Conservation (phyloP, 345 rosid genomes). For the Melaleuca alternifolia region DNA sequence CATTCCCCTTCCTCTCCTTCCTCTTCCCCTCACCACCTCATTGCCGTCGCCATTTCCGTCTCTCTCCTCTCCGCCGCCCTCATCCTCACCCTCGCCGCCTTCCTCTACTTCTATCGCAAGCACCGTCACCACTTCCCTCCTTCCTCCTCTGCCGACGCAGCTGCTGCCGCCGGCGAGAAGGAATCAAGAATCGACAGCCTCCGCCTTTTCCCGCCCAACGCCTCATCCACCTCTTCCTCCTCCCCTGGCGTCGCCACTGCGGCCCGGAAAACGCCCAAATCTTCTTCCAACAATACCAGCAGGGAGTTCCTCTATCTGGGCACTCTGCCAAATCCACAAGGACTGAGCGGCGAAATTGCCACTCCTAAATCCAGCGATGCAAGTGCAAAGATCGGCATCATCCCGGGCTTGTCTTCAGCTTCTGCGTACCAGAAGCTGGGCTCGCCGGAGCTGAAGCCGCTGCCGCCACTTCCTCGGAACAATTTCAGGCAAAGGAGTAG, state of each 20-base stretch:
- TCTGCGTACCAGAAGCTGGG: conserved; percentile 46
- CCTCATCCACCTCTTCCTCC: conserved; percentile 46
- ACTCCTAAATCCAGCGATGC: conserved; percentile 16
- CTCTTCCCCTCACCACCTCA: conserved; percentile 17
- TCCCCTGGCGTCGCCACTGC: conserved; percentile 3
- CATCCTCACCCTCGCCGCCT: conserved; percentile 26
- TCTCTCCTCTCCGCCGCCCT: conserved; percentile 46
- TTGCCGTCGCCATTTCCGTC: conserved; percentile 38
- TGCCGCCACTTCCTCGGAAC: conserved; percentile 72
- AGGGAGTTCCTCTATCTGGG: conserved; percentile 90
- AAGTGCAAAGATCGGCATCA: conserved; percentile 28
- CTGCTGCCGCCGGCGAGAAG: conserved; percentile 22
- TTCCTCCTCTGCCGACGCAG: background rate
- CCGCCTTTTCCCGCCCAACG: conserved; percentile 60
- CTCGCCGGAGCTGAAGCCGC: conserved; percentile 87
- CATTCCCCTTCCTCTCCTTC: conserved; percentile 20
- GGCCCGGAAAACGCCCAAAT: conserved; percentile 24
- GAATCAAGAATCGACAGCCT: conserved; percentile 36
- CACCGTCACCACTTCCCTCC: conserved; percentile 11
- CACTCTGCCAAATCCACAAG: conserved; percentile 44
- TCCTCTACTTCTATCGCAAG: conserved; percentile 33
- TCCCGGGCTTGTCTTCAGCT: conserved; percentile 16
- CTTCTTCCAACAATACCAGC: conserved; percentile 25
- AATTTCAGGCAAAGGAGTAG: conserved; percentile 25
- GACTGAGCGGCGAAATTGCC: conserved; percentile 21